These are phyloP conservation scores for Acanthamoeba healyi DNA, from an alignment of 208 protist genomes.

Conservation along the genomic window DNA sequence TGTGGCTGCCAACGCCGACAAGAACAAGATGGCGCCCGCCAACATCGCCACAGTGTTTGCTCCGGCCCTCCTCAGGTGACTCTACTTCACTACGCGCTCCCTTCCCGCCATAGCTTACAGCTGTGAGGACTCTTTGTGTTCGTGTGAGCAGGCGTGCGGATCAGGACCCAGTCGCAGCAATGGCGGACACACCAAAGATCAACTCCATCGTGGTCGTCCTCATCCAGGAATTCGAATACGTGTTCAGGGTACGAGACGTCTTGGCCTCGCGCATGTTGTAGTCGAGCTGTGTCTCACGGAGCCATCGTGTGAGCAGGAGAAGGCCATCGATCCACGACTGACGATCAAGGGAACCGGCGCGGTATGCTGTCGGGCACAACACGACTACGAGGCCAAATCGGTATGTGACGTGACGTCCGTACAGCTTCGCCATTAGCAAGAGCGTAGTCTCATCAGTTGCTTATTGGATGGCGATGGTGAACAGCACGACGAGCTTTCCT, in stretches of 20 bases:
- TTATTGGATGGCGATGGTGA: too few relatives aligned
- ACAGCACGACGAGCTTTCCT: too few relatives aligned
- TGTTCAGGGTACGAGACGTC: conserved; percentile 40
- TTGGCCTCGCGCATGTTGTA: too few relatives aligned
- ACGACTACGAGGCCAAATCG: conserved; percentile 70
- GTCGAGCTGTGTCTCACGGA: too few relatives aligned
- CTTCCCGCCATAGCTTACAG: too few relatives aligned
- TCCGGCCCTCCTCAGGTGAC: conserved; percentile 40
- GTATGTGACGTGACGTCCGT: too few relatives aligned
- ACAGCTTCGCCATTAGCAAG: too few relatives aligned
- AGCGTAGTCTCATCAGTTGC: too few relatives aligned
- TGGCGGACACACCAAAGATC: conserved; percentile 68
- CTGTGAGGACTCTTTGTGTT: too few relatives aligned
- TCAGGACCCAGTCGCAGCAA: conserved; percentile 44
- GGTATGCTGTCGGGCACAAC: background rate
- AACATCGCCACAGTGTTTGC: conserved; percentile 69
- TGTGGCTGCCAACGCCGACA: too few relatives aligned
- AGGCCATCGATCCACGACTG: conserved; percentile 31
- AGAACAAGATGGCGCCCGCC: conserved; percentile 66
- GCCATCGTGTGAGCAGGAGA: background rate
- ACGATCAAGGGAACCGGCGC: conserved; percentile 37
- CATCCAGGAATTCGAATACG: conserved; percentile 54
- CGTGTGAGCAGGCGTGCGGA: too few relatives aligned
- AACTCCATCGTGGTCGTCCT: conserved; percentile 53
- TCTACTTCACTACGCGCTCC: background rate